Conservation (phyloP, 2,329 filamentous ascomycete species). For the Aspergillus udagawae region DNA sequence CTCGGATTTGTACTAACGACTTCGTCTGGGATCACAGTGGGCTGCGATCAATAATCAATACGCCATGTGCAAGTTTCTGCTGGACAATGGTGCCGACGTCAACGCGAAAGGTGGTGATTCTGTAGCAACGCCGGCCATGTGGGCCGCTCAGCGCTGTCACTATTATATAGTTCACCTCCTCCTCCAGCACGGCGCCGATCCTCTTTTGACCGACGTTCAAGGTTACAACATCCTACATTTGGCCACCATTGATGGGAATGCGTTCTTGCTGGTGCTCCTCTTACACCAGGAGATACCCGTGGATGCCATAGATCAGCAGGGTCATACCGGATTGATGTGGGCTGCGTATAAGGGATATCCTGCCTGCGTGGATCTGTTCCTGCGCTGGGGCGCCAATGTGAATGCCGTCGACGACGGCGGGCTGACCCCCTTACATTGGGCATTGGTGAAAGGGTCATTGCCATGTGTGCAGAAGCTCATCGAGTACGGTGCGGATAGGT, state of each 20-base stretch:
- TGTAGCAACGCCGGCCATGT: constrained; percentile 87
- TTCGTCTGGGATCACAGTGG: constrained; percentile 60
- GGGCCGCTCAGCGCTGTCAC: constrained; percentile 94
- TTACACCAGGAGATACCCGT: constrained; percentile 94
- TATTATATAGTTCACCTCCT: constrained; percentile 95
- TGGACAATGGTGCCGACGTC: constrained; percentile 80
- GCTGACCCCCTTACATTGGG: constrained; percentile 95
- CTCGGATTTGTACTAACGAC: constrained; percentile 7
- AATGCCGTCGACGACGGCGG: constrained; percentile 87
- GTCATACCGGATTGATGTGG: constrained; percentile 97
- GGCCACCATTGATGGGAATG: constrained; percentile 94
- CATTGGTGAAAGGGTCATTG: constrained; percentile 85
- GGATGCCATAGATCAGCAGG: constrained; percentile 81
- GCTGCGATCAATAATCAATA: constrained; percentile 98
- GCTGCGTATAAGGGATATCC: constrained; percentile 96
- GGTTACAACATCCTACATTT: constrained; percentile 98
- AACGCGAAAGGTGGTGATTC: constrained; percentile 96
- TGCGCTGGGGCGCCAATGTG: constrained; percentile 93
- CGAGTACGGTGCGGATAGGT: constrained; percentile 92
- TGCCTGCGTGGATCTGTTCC: constrained; percentile 82
- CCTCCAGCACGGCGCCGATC: constrained; percentile 86
- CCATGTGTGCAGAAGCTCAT: constrained; percentile 89
- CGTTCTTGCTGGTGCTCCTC: constrained; percentile 80
- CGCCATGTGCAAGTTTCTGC: constrained; percentile 91
- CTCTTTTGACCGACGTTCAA: constrained; percentile 85